These are phyloP conservation scores for Arachnomyces sp. DNA, from an alignment of 2,329 filamentous ascomycete species.

Conservation along the genomic window DNA sequence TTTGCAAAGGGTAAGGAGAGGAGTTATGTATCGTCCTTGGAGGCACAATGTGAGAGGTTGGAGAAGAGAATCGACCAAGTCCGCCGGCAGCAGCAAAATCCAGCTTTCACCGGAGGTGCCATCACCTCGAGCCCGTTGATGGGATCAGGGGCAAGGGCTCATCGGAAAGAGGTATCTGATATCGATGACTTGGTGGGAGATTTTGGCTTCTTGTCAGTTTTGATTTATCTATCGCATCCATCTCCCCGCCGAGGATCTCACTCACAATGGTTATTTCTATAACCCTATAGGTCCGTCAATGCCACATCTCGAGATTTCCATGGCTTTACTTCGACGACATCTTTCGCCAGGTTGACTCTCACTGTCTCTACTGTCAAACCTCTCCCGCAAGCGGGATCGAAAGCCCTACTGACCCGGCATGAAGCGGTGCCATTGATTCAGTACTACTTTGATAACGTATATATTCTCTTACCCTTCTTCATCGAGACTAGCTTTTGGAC, in stretches of 20 bases:
- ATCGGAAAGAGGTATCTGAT: slow-evolving; percentile 66
- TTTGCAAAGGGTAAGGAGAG: slow-evolving; percentile 92
- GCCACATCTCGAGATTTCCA: slow-evolving; percentile 92
- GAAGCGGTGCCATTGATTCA: slow-evolving; percentile 63
- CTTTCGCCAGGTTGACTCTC: slow-evolving; percentile 79
- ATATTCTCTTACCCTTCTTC: slow-evolving; percentile 73
- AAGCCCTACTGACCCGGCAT: slow-evolving; percentile 65
- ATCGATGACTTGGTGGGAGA: slow-evolving; percentile 90
- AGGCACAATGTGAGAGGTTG: slow-evolving; percentile 80
- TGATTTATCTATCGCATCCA: background rate
- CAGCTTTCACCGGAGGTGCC: slow-evolving; percentile 26
- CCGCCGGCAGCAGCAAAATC: slow-evolving; percentile 46
- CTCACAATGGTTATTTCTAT: slow-evolving; percentile 10
- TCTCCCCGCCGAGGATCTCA: background rate
- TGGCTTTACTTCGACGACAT: slow-evolving; percentile 79
- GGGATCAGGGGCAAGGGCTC: slow-evolving; percentile 28
- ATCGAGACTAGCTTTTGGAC: slow-evolving; percentile 70
- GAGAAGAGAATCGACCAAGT: slow-evolving; percentile 61
- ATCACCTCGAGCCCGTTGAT: slow-evolving; percentile 13
- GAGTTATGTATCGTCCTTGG: slow-evolving; percentile 94
- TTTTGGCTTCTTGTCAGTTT: slow-evolving; percentile 75
- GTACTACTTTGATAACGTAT: slow-evolving; percentile 78
- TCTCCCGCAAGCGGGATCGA: slow-evolving; percentile 53
- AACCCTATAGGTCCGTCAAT: slow-evolving; percentile 67
- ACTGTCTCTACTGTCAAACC: slow-evolving; percentile 71